Conservation (phyloP, 257 asterid genomes). For the Scutellaria barbata region DNA sequence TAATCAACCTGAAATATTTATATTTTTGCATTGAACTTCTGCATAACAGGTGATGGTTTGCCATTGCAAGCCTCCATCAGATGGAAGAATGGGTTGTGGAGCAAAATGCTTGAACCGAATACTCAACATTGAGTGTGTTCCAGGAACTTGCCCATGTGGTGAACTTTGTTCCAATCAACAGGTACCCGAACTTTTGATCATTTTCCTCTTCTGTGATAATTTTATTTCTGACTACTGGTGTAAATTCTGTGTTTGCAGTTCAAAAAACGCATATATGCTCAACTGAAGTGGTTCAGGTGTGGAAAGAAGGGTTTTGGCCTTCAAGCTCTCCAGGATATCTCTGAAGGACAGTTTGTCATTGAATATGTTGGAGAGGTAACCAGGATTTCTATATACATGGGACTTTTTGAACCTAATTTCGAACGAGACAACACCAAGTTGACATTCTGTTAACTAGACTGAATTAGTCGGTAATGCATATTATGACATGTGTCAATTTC, state of each 20-base stretch:
- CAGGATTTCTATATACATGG: constrained; percentile 29
- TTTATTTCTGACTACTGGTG: constrained; percentile 14
- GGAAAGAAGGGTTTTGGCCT: constrained; percentile 96
- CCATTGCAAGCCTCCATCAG: constrained; percentile 81
- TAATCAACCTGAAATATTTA: constrained; percentile 1
- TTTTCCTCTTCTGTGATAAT: constrained; percentile 14
- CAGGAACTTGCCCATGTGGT: constrained; percentile 86
- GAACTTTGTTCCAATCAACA: constrained; percentile 90
- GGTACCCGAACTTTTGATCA: constrained; percentile 44
- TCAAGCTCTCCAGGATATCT: constrained; percentile 70
- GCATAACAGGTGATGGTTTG: constrained; percentile 85
- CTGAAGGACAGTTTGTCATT: constrained; percentile 82
- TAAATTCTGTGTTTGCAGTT: constrained; percentile 57
- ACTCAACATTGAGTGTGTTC: constrained; percentile 89
- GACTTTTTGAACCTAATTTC: constrained; percentile 3
- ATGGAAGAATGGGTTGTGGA: constrained; percentile 83
- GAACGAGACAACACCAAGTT: constrained; percentile 24
- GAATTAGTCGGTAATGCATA: constrained; percentile 31
- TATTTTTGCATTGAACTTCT: constrained; percentile 24
- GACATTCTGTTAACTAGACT: constrained; percentile 18
- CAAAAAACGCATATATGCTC: constrained; percentile 79
- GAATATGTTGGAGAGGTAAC: constrained; percentile 97
- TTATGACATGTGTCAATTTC: constrained; percentile 22
- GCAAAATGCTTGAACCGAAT: constrained; percentile 78
- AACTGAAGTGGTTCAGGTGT: constrained; percentile 68